Conservation (phyloP, 495 filamentous ascomycete genomes). For the Aspergillus carlsbadensis region DNA sequence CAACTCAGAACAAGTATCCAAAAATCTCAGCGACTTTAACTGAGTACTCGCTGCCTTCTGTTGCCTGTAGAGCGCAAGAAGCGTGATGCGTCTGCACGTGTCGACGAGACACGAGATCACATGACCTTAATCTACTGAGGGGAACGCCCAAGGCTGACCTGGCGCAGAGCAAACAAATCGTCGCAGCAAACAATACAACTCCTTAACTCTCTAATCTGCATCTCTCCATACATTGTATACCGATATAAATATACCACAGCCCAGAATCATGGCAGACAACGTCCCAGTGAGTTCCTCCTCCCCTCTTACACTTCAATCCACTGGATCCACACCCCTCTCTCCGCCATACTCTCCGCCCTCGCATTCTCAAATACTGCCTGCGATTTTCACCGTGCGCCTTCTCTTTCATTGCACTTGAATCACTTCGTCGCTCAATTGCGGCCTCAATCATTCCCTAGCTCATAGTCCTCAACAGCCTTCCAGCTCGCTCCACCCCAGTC, state of each 20-base stretch:
- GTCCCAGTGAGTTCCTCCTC: constrained; percentile 12
- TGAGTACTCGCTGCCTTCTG: background rate
- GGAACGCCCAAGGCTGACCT: background rate
- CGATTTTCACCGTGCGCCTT: background rate
- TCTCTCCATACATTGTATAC: background rate
- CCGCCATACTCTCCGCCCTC: constrained; percentile 15
- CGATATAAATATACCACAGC: background rate
- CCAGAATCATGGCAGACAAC: constrained; percentile 11
- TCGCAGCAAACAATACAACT: background rate
- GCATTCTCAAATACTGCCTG: constrained; percentile 6
- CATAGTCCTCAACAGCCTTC: background rate
- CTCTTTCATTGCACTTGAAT: background rate
- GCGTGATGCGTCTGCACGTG: constrained; percentile 20
- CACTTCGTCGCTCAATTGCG: background rate
- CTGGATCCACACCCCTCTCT: background rate
- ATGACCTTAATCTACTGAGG: constrained; percentile 19
- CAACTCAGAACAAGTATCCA: background rate
- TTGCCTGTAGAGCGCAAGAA: background rate
- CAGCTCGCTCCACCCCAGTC: background rate
- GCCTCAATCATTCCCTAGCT: background rate
- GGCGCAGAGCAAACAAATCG: constrained; percentile 20
- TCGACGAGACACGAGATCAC: constrained; percentile 38
- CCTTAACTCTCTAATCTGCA: background rate
- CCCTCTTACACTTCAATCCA: background rate
- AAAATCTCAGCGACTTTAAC: background rate